Percentiles rank a stretch among this genome's conserved stretches.
These are phyloP conservation scores for Collybia sp. DNA, from an alignment of 768 basidiomycete genomes.

Conservation along the genomic window DNA sequence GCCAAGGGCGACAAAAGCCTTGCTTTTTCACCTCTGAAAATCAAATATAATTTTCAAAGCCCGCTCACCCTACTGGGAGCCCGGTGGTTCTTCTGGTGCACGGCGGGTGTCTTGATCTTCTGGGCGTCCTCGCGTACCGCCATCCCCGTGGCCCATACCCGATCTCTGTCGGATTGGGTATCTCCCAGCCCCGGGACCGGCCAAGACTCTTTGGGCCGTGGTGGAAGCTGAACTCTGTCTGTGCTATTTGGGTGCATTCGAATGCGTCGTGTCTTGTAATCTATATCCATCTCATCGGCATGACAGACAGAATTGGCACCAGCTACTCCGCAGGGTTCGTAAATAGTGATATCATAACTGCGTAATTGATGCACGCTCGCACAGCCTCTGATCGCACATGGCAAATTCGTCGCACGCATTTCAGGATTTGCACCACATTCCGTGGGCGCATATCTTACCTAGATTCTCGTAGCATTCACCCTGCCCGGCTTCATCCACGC, in stretches of 20 bases:
- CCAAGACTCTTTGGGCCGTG: slow-evolving; percentile 22
- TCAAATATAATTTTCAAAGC: no score
- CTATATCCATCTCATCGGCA: not conserved
- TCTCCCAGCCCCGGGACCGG: slow-evolving; percentile 19
- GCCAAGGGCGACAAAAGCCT: no score
- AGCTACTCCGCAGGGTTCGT: slow-evolving; percentile 16
- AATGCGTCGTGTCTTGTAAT: slow-evolving; percentile 9
- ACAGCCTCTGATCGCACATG: slow-evolving; percentile 3
- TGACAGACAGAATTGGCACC: slow-evolving; percentile 20
- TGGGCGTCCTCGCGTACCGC: slow-evolving; percentile 11
- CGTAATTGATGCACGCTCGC: not conserved
- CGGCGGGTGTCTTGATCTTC: slow-evolving; percentile 15
- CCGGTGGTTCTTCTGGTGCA: slow-evolving; percentile 8
- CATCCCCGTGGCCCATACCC: slow-evolving; percentile 7
- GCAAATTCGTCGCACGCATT: slow-evolving; percentile 7
- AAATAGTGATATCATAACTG: not conserved
- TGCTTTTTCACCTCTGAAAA: no score
- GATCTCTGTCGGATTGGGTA: slow-evolving; percentile 7
- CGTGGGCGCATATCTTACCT: slow-evolving; percentile 7
- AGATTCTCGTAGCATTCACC: slow-evolving; percentile 21
- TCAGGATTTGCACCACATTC: slow-evolving; percentile 6
- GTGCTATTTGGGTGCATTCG: slow-evolving; percentile 32
- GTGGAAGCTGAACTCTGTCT: slow-evolving; percentile 24
- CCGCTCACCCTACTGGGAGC: no score
- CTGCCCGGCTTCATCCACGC: slow-evolving; percentile 27